Evolutionary conservation across 306 rosid species (phyloP), one percentile per base, ranked within the genome.

Genomic region (Hippophae tibetana): DNA sequence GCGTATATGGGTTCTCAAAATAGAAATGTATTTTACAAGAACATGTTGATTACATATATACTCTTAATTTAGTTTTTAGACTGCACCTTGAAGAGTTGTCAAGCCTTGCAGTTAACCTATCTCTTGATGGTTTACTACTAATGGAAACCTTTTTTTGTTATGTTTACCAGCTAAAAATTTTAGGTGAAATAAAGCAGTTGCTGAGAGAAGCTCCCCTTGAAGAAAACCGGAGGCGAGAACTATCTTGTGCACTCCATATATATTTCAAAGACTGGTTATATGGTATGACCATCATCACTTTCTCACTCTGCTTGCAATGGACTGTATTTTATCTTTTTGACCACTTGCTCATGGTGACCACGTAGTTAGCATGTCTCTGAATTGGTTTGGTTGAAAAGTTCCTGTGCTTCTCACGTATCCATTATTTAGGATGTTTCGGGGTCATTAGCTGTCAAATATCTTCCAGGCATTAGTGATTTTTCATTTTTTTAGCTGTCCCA

Each of bases 241-340:
- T 93, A 72, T 88, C 97, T 53, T 75, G 84, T 43, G 99, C 99
- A 1, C 90, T 93, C 52, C 99, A 93, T 63, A 82, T 82, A 58
- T 82, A 84, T 78, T 93, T 93, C 76, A 93, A 77, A 78, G 99
- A 93, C 69, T 93, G 99, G 97, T 76, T 93, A 78, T 89, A 93
- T 57, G 95, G 97, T 88, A 74, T 56, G 58, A 6, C 60, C 26
- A 43, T 60, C 57, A 42, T 67, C 51, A 10, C 55, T 42, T 44
- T 11, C 59, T 66, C 43, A 10, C 12, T 54, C 71, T 44, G 13
- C 61, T 46, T 57, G 47, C 38, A 54, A 18, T 43, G 14, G 7
- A 53, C 13, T 49, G 43, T 52, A 14, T 41, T 50, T 48, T 57
- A 13, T 6, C 6, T 11, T 26, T 23, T 23, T 60, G 13, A 38